Evolutionary conservation across 2,329 filamentous ascomycete genomes (phyloP).

Genomic region (Immersiporthe knoxdaviesiana): DNA sequence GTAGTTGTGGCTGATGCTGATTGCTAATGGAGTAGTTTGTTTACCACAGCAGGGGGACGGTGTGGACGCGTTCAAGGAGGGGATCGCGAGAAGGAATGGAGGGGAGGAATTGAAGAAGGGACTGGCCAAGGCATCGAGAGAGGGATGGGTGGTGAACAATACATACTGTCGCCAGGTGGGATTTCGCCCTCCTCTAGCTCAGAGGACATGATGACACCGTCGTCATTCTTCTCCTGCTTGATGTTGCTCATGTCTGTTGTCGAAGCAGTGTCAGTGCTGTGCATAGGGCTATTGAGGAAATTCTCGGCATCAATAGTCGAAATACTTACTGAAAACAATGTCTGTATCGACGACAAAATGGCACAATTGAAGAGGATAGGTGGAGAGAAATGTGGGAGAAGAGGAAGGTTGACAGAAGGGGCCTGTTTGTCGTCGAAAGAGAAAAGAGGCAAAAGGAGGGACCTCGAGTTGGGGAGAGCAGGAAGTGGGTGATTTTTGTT

Average conservation of each 20-base stretch:
- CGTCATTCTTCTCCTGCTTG: neutral
- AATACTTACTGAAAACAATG: neutral
- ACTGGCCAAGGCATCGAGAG: too few relatives aligned
- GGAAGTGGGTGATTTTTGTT: neutral
- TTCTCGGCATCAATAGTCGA: neutral
- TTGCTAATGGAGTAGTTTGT: neutral
- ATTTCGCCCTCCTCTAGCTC: neutral
- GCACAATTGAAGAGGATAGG: neutral
- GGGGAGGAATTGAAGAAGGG: neutral
- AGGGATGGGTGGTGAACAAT: neutral
- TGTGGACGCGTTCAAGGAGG: neutral
- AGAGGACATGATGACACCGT: neutral
- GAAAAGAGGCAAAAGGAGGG: neutral
- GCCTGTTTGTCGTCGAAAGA: too few relatives aligned
- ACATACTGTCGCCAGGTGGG: slow-evolving; percentile 3
- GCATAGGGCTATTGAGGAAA: neutral
- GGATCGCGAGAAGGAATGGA: neutral
- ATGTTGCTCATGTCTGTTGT: neutral
- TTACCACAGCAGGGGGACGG: neutral
- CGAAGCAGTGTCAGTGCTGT: neutral
- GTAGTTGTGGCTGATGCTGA: neutral
- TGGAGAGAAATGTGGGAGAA: too few relatives aligned
- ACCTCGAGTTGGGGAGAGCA: neutral
- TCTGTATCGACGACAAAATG: neutral
- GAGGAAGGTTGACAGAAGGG: neutral